phyloP scores from a whole-genome alignment of 2,329 filamentous ascomycete genomes.

The Aspergillus fijiensis region DNA sequence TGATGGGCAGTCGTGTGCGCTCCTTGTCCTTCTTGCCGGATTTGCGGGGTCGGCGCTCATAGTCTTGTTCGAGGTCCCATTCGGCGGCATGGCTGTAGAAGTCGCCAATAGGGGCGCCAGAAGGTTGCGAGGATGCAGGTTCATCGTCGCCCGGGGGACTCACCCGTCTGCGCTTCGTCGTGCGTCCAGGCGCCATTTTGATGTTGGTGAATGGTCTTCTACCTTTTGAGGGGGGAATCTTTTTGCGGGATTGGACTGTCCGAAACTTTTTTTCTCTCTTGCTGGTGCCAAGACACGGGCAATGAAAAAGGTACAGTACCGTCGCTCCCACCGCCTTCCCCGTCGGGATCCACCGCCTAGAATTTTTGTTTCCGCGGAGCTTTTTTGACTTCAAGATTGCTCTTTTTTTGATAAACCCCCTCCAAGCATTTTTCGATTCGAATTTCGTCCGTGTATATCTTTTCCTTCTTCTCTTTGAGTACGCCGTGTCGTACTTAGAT shows the following conservation, averaged over 20 bases:
- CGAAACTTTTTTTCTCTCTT: conserved; percentile 24
- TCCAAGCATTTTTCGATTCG: not conserved
- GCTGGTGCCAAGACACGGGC: conserved; percentile 29
- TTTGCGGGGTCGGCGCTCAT: conserved; percentile 77
- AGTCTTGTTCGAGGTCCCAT: conserved; percentile 92
- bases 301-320: conserved; percentile 13
- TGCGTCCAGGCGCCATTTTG: conserved; percentile 49
- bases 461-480: not conserved
- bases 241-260: not conserved
- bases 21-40: conserved; percentile 71
- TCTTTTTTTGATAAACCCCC: not conserved
- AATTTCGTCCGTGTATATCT: not conserved
- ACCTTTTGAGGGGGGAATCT: conserved; percentile 1
- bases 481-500: not conserved
- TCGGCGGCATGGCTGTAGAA: conserved; percentile 73
- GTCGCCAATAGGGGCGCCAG: conserved; percentile 38
- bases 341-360: conserved; percentile 9
- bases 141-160: conserved; percentile 47
- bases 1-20: conserved; percentile 77
- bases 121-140: conserved; percentile 28
- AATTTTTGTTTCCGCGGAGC: conserved; percentile 25
- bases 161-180: conserved; percentile 52
- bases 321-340: conserved; percentile 21
- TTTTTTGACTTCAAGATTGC: conserved; percentile 7
- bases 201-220: conserved; percentile 3